Evolutionary conservation across 306 rosid genomes (phyloP).

Genomic region (Trichosanthes truncata): DNA sequence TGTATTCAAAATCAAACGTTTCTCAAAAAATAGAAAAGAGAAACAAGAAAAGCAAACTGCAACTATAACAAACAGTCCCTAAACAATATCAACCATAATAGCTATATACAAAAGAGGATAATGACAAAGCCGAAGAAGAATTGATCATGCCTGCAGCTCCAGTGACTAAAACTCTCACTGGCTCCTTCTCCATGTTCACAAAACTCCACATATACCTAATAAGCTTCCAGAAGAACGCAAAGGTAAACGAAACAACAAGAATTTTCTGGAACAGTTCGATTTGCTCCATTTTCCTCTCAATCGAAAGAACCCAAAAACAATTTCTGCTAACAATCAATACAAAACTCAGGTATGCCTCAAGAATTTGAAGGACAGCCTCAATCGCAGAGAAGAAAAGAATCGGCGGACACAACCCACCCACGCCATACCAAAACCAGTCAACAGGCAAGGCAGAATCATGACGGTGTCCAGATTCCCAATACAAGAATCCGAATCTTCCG

Average conservation of each 20-base stretch:
- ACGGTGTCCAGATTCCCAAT: conserved; percentile 22
- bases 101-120: neutral
- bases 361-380: neutral
- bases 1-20: neutral
- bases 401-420: neutral
- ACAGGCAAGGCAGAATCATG: conserved; percentile 27
- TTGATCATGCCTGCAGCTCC: conserved; percentile 74
- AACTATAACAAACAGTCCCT: neutral
- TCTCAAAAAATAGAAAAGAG: neutral
- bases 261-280: conserved; percentile 29
- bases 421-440: conserved; percentile 32
- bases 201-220: conserved; percentile 56
- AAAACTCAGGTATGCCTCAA: conserved; percentile 6
- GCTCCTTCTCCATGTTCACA: conserved; percentile 48
- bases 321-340: conserved; percentile 7
- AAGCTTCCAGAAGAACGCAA: conserved; percentile 58
- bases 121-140: neutral
- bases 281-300: conserved; percentile 18
- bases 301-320: conserved; percentile 15
- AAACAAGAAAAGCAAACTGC: neutral
- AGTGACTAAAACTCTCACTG: conserved; percentile 57
- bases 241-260: conserved; percentile 31
- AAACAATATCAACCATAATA: neutral
- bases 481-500: conserved; percentile 15
- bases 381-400: neutral